These are phyloP conservation scores for Blastocystis sp. DNA, from an alignment of 352 stramenopile species.

Conservation along the genomic window DNA sequence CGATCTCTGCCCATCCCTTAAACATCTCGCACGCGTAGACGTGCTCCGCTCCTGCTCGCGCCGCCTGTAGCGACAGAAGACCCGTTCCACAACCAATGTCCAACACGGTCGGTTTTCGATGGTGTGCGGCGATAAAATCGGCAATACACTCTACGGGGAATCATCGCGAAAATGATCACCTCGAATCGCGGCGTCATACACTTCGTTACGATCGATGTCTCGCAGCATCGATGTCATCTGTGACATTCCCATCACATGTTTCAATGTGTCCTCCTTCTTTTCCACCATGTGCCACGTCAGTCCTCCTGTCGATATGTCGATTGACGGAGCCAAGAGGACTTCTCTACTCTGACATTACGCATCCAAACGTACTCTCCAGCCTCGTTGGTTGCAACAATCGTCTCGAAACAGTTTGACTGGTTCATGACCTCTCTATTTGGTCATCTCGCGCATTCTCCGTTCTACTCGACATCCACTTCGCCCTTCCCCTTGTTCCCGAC, in stretches of 20 bases:
- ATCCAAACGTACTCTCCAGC: conserved; percentile 14
- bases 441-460: neutral
- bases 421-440: conserved; percentile 44
- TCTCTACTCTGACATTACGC: conserved; percentile 8
- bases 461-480: conserved; percentile 41
- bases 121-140: conserved; percentile 10
- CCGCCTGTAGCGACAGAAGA: conserved; percentile 74
- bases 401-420: conserved; percentile 45
- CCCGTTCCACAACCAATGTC: conserved; percentile 66
- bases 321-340: neutral
- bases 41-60: conserved; percentile 70
- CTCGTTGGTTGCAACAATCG: conserved; percentile 15
- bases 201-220: conserved; percentile 61
- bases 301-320: conserved; percentile 25
- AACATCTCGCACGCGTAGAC: conserved; percentile 84
- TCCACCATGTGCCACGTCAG: neutral
- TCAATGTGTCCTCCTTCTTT: conserved; percentile 14
- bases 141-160: conserved; percentile 49
- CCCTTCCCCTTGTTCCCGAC: neutral
- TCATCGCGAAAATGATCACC: neutral
- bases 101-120: conserved; percentile 60
- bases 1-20: conserved; percentile 71
- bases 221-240: conserved; percentile 64
- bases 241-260: conserved; percentile 43
- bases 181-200: conserved; percentile 62